Evolutionary conservation across 73 alveolate species (phyloP).

Genomic region (Durusdinium trenchii): DNA sequence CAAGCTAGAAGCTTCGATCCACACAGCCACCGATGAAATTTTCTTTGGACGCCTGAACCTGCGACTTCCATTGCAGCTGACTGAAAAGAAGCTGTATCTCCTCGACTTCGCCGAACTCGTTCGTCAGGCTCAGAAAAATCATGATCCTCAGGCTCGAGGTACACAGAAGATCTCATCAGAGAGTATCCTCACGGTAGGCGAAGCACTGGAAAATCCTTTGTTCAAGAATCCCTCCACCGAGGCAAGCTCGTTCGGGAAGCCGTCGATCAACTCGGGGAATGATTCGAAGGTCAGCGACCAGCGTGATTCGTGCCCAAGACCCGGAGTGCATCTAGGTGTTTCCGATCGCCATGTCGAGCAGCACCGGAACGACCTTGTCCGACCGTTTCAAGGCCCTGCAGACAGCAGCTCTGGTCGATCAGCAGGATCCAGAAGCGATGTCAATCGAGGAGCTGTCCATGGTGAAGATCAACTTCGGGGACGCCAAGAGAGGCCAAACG

Average conservation of each 20-base stretch:
- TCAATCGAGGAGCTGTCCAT: background rate
- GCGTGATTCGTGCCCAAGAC: background rate
- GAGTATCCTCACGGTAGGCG: background rate
- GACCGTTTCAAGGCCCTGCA: background rate
- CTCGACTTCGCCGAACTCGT: background rate
- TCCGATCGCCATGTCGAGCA: background rate
- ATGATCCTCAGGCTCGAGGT: background rate
- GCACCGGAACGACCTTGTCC: background rate
- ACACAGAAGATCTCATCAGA: background rate
- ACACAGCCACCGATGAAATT: background rate
- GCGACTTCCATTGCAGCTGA: background rate
- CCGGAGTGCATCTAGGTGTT: background rate
- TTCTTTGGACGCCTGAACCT: background rate
- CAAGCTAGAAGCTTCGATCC: background rate
- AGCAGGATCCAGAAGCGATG: background rate
- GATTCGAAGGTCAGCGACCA: background rate
- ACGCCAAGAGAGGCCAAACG: background rate
- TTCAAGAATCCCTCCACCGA: background rate
- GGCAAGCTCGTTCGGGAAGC: background rate
- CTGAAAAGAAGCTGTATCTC: background rate
- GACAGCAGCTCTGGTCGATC: background rate
- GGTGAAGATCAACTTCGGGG: background rate
- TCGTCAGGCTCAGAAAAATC: background rate
- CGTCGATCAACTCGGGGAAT: background rate
- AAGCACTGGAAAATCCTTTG: background rate